Percentiles rank a stretch among this genome's conserved stretches.
Evolutionary conservation across 2,329 filamentous ascomycete genomes (phyloP).

Genomic region (Proliferodiscus dingleyae): DNA sequence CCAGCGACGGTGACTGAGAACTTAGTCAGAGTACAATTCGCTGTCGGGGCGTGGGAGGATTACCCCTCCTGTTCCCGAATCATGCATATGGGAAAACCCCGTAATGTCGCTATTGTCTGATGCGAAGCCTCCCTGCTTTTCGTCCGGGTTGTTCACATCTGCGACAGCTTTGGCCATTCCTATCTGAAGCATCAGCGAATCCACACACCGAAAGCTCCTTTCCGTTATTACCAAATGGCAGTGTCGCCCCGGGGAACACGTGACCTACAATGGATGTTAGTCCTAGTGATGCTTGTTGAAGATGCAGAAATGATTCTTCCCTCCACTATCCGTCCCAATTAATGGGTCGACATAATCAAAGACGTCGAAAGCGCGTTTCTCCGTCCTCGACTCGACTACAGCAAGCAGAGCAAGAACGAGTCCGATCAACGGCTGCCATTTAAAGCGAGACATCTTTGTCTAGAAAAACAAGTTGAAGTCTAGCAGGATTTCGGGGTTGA

Average conservation of each 20-base stretch:
- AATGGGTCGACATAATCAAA: constrained; percentile 45
- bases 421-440: not conserved
- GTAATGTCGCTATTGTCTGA: constrained; percentile 38
- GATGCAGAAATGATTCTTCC: constrained; percentile 19
- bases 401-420: not conserved
- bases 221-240: constrained; percentile 42
- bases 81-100: constrained; percentile 36
- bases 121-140: constrained; percentile 53
- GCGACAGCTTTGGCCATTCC: constrained; percentile 45
- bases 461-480: not conserved
- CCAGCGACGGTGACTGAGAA: constrained; percentile 50
- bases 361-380: constrained; percentile 28
- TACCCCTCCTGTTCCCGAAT: constrained; percentile 41
- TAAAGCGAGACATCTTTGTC: not conserved
- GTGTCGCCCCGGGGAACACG: constrained; percentile 51
- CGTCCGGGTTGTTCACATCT: constrained; percentile 44
- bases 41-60: not conserved
- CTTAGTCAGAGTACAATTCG: not conserved
- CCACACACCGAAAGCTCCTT: not conserved
- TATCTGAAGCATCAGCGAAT: constrained; percentile 23
- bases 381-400: not conserved
- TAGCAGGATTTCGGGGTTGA: no score
- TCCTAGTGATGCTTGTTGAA: not conserved
- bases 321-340: constrained; percentile 51
- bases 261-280: constrained; percentile 32